phyloP scores from a whole-genome alignment of 75 land plant species.

The Sequoiadendron giganteum region DNA sequence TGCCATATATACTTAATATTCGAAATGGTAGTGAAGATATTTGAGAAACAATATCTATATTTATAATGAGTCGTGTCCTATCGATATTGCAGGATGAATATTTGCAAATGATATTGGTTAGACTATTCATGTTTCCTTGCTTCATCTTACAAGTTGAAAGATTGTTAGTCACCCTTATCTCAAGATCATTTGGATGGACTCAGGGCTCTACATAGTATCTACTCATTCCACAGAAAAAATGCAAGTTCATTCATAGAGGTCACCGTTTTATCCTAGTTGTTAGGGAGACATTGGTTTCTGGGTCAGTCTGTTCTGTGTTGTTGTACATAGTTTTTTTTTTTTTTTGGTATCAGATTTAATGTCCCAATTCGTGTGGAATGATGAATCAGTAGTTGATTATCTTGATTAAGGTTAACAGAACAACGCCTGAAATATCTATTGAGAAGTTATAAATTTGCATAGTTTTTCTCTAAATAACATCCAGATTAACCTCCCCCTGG shows the following conservation, averaged over 20 bases:
- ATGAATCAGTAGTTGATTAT: neutral
- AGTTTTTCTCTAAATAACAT: no score
- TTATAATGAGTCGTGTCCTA: neutral
- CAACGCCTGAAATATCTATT: neutral
- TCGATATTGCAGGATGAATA: neutral
- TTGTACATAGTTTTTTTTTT: neutral
- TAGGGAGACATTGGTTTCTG: neutral
- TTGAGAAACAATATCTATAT: conserved; percentile 14
- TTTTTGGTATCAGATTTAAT: neutral
- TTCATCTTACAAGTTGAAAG: neutral
- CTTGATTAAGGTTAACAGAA: neutral
- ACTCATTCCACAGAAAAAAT: neutral
- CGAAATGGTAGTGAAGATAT: conserved; percentile 21
- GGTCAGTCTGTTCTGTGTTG: neutral
- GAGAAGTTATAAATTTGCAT: neutral
- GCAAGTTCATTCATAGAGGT: neutral
- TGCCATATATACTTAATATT: conserved; percentile 16
- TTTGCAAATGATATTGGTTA: neutral
- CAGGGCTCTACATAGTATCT: neutral
- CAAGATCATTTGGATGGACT: neutral
- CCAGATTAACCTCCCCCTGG: no score
- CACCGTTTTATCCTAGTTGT: neutral
- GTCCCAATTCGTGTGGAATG: neutral
- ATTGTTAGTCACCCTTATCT: neutral
- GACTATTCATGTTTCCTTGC: neutral